Evolutionary conservation across 768 basidiomycete genomes (phyloP).

Genomic region (Phallus indusiatus): DNA sequence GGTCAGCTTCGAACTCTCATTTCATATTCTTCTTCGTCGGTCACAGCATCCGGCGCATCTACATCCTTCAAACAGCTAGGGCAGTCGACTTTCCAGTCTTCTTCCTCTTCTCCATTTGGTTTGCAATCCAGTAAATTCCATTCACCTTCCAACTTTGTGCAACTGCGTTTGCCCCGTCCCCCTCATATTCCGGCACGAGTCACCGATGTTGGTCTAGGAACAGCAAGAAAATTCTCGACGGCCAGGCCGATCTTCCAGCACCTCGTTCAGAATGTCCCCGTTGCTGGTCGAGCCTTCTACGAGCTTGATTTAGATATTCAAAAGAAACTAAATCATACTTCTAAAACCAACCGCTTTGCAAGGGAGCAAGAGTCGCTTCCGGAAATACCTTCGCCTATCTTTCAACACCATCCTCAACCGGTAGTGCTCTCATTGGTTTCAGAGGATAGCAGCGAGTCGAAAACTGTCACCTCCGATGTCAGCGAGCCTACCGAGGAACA

Average conservation of each 20-base stretch:
- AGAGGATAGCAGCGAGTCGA: too few relatives aligned
- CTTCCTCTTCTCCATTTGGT: neutral
- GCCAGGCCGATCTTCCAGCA: conserved; percentile 71
- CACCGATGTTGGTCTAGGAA: conserved; percentile 65
- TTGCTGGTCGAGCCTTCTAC: conserved; percentile 64
- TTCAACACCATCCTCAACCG: neutral
- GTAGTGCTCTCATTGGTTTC: too few relatives aligned
- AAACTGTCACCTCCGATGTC: too few relatives aligned
- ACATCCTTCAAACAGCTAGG: neutral
- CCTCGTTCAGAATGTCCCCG: conserved; percentile 68
- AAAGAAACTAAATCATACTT: conserved; percentile 31
- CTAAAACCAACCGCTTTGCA: neutral
- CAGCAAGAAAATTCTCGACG: conserved; percentile 66
- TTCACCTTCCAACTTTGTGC: neutral
- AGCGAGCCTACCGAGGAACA: conserved; percentile 3
- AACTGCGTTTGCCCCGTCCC: conserved; percentile 40
- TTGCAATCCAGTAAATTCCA: neutral
- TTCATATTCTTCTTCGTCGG: neutral
- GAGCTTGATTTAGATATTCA: conserved; percentile 65
- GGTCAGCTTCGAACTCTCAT: neutral
- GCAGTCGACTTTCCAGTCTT: neutral
- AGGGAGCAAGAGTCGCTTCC: conserved; percentile 10
- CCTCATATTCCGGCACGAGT: conserved; percentile 38
- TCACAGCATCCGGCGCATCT: neutral
- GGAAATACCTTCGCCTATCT: neutral